phyloP scores from a whole-genome alignment of 164 flowering plant species.

The Tinospora cordifolia region DNA sequence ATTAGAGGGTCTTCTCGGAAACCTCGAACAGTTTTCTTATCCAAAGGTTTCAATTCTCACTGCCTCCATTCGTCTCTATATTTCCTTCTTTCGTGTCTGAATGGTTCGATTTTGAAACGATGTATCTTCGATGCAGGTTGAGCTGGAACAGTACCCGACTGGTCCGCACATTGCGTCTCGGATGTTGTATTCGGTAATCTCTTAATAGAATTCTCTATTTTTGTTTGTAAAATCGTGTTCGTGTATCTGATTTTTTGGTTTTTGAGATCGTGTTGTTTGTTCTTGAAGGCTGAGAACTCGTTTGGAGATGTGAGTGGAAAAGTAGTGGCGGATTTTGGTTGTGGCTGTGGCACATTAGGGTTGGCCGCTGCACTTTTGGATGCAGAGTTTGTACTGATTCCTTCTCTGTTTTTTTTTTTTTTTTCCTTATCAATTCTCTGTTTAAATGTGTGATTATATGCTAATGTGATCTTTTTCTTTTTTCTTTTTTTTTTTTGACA shows the following conservation, averaged over 20 bases:
- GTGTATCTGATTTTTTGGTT: background rate
- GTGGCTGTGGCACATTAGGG: constrained; percentile 95
- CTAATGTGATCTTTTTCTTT: too few relatives aligned
- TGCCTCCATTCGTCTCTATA: constrained; percentile 4
- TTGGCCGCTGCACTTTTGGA: constrained; percentile 79
- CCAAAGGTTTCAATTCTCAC: constrained; percentile 51
- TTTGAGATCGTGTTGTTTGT: background rate
- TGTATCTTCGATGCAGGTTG: constrained; percentile 37
- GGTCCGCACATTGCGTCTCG: constrained; percentile 95
- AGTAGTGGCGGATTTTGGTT: constrained; percentile 94
- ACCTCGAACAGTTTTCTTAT: constrained; percentile 67
- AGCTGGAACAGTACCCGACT: constrained; percentile 92
- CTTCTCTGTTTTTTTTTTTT: background rate
- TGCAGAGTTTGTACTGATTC: constrained; percentile 61
- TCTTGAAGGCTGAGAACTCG: constrained; percentile 74
- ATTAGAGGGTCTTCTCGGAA: constrained; percentile 66
- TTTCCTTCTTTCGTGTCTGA: background rate
- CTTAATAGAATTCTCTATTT: background rate
- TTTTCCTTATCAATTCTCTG: background rate
- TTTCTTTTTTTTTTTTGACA: too few relatives aligned
- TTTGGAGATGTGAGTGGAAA: constrained; percentile 71
- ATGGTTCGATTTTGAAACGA: background rate
- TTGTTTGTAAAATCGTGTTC: background rate
- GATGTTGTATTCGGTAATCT: constrained; percentile 61
- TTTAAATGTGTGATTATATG: background rate